A percentile compares a stretch with the other conserved stretches of the same genome.
phyloP scores from a whole-genome alignment of 768 basidiomycete genomes.

The Phlebiopsis gigantea region DNA sequence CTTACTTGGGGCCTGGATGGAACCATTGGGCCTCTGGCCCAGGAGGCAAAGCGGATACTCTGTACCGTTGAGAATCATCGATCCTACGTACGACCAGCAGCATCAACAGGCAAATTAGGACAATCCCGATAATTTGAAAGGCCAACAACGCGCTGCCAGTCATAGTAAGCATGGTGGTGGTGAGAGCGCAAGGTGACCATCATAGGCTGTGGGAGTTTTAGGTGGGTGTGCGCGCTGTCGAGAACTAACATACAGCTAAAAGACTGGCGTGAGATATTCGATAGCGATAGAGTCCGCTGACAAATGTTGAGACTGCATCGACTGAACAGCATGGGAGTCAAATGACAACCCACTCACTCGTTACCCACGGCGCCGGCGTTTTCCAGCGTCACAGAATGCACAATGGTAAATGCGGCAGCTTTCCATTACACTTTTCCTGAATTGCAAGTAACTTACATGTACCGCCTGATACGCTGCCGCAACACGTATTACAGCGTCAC shows the following conservation, averaged over 20 bases:
- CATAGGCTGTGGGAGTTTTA: too few species aligned
- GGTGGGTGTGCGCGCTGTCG: too few species aligned
- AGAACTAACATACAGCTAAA: too few species aligned
- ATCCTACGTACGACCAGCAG: not conserved
- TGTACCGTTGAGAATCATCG: not conserved
- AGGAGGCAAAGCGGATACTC: not conserved
- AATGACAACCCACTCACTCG: too few species aligned
- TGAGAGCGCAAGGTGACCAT: not conserved
- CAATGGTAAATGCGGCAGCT: not conserved
- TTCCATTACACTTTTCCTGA: constrained; percentile 7
- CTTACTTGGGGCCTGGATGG: constrained; percentile 1
- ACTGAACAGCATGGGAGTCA: too few species aligned
- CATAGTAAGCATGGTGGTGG: not conserved
- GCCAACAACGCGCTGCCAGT: not conserved
- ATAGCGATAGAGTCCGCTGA: too few species aligned
- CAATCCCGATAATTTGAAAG: not conserved
- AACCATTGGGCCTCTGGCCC: not conserved
- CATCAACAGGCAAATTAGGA: not conserved
- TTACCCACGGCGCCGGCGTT: too few species aligned
- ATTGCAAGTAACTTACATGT: not conserved
- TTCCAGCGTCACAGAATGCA: too few species aligned
- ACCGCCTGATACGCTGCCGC: not conserved
- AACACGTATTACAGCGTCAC: not conserved
- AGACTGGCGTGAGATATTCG: too few species aligned
- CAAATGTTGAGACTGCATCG: too few species aligned